These are phyloP conservation scores for Microsporum canis DNA, from an alignment of 2,329 filamentous ascomycete species.

Conservation along the genomic window DNA sequence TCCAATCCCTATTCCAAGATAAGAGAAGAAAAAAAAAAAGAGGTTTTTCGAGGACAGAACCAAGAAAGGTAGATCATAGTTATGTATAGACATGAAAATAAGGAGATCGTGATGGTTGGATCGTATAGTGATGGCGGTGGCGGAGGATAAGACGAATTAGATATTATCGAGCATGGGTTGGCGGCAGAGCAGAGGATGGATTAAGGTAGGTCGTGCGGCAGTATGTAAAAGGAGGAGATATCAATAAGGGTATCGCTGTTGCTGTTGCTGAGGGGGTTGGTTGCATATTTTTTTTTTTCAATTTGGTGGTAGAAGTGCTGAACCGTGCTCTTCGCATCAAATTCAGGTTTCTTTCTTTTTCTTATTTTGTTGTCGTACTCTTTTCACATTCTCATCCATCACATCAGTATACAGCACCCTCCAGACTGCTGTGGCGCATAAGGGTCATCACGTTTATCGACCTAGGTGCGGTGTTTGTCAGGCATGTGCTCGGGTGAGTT, in stretches of 20 bases:
- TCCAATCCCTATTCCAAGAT: neutral
- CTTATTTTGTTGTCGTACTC: neutral
- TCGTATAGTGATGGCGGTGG: neutral
- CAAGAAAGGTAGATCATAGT: neutral
- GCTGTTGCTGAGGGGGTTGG: constrained; percentile 3
- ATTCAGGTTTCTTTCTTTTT: neutral
- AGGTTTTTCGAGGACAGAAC: neutral
- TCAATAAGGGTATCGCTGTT: neutral
- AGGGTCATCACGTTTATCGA: constrained; percentile 93
- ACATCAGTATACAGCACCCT: constrained; percentile 95
- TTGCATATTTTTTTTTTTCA: neutral
- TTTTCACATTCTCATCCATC: constrained; percentile 21
- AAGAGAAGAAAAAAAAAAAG: neutral
- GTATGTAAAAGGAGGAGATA: neutral
- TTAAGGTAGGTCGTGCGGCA: neutral
- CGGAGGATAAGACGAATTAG: neutral
- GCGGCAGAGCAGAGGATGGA: neutral
- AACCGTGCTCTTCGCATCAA: too few relatives aligned
- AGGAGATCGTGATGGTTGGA: neutral
- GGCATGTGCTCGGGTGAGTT: neutral
- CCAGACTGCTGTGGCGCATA: constrained; percentile 89
- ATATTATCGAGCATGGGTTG: neutral
- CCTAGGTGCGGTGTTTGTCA: constrained; percentile 35
- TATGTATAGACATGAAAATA: constrained; percentile 2
- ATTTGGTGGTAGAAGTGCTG: too few relatives aligned